phyloP scores from a whole-genome alignment of 2,329 filamentous ascomycete genomes.

The Neophaeococcomyces mojaviensis region DNA sequence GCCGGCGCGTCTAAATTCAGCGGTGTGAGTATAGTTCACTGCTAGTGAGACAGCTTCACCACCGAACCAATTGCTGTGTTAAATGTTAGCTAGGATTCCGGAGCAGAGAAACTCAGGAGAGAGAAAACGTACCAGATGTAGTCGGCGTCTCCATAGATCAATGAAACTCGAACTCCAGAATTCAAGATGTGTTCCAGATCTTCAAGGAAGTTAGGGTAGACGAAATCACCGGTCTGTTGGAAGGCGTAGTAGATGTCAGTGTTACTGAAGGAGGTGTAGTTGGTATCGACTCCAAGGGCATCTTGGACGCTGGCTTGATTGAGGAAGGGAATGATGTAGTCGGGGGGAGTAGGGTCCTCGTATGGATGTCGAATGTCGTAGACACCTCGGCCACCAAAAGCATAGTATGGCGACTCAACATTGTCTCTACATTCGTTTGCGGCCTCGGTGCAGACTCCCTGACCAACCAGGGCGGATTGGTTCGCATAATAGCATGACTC shows the following conservation, averaged over 20 bases:
- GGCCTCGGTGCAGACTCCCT: constrained; percentile 48
- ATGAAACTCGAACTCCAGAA: constrained; percentile 58
- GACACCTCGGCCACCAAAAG: constrained; percentile 45
- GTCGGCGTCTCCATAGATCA: constrained; percentile 61
- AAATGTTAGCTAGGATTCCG: not conserved
- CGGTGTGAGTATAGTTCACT: constrained; percentile 44
- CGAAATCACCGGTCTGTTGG: constrained; percentile 52
- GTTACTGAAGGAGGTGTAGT: constrained; percentile 45
- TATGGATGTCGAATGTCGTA: constrained; percentile 55
- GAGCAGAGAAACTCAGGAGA: too few relatives aligned
- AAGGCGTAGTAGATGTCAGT: constrained; percentile 40
- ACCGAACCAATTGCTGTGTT: constrained; percentile 52
- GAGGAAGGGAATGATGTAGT: constrained; percentile 54
- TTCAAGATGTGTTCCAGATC: constrained; percentile 55
- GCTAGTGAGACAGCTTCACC: constrained; percentile 64
- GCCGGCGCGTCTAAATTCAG: constrained; percentile 57
- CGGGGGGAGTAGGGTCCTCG: constrained; percentile 56
- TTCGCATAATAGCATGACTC: constrained; percentile 59
- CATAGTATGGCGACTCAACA: constrained; percentile 52
- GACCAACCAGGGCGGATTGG: constrained; percentile 45
- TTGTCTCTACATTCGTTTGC: constrained; percentile 48
- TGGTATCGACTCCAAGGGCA: constrained; percentile 54
- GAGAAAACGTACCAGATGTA: constrained; percentile 29
- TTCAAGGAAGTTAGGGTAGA: constrained; percentile 54
- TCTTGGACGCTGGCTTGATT: constrained; percentile 47